Conservation (phyloP, 352 stramenopile species). For the Pythium insidiosum region DNA sequence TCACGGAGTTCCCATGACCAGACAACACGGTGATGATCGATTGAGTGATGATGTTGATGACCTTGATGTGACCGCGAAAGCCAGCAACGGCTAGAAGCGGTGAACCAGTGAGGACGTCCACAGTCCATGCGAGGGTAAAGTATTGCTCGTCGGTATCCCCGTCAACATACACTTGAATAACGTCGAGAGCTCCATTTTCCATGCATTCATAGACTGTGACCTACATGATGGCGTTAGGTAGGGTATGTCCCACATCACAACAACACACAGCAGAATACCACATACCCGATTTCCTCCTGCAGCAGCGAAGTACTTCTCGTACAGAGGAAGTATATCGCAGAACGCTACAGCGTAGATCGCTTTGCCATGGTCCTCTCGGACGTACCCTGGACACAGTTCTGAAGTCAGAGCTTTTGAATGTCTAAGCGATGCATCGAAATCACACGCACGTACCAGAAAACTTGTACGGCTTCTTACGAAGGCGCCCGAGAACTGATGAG, state of each 20-base stretch:
- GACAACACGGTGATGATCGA: constrained; percentile 71
- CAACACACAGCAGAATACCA: neutral
- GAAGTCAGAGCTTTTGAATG: neutral
- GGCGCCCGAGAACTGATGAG: constrained; percentile 27
- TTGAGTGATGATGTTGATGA: constrained; percentile 77
- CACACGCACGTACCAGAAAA: constrained; percentile 40
- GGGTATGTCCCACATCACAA: neutral
- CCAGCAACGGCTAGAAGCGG: constrained; percentile 66
- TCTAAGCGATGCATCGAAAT: neutral
- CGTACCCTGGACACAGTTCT: constrained; percentile 33
- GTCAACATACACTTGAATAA: constrained; percentile 75
- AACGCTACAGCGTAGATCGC: constrained; percentile 74
- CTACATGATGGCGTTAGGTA: too few relatives aligned
- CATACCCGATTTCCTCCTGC: constrained; percentile 62
- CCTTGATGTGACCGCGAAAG: constrained; percentile 72
- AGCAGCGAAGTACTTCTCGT: constrained; percentile 65
- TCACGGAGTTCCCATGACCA: constrained; percentile 89
- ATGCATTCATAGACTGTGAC: constrained; percentile 75
- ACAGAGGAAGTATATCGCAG: constrained; percentile 55
- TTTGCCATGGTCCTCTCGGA: constrained; percentile 63
- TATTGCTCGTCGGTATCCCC: constrained; percentile 75
- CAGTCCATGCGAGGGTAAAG: constrained; percentile 71
- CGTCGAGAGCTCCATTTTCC: constrained; percentile 60
- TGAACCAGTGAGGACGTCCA: constrained; percentile 56
- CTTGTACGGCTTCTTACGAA: constrained; percentile 57